Evolutionary conservation across 257 asterid genomes (phyloP), one percentile per base, ranked within the genome.

Genomic region (Solanum ahanhuiri): DNA sequence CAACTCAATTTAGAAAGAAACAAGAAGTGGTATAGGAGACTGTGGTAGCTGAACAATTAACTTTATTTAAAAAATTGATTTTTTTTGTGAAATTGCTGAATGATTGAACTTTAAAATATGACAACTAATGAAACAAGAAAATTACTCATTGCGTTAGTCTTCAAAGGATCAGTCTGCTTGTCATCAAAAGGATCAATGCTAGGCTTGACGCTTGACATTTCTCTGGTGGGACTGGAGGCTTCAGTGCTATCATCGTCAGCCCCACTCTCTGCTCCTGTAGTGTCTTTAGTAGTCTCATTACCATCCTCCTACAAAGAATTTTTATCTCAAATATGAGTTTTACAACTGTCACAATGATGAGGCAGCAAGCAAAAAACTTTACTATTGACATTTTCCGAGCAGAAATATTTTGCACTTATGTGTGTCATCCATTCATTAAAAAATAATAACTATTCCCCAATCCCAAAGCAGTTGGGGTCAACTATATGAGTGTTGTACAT

Each of bases 121-220:
- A 25, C 23, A 41, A 76, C 82, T 23, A 57, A 14, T 57, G 30
- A 84, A 39, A 18, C 31, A 60, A 12, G 75, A 87, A 88, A 88
- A 98, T 93, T 91, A 96, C 98, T 89, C 93, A 93, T 91, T 51
- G 98, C 98, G 70, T 93, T 94, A 54, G 98, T 84, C 75, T 88
- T 87, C 90, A 91, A 86, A 72, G 97, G 99, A 89, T 94, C 93
- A 84, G 83, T 89, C 91, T 96, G 95, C 85, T 95, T 98, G 28
- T 90, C 88, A 71, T 92, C 89, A 92, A 97, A 97, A 86, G 89
- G 94, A 91, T 97, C 99, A 84, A 95, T 79, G 88, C 98, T 95
- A 66, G 93, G 84, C 83, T 88, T 93, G 85, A 87, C 90, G 58
- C 82, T 88, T 73, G 82, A 63, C 85, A 83, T 88, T 81, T 85